Evolutionary conservation across 805 yeast species (phyloP).

Genomic region (Pichia nanzhaoensis): DNA sequence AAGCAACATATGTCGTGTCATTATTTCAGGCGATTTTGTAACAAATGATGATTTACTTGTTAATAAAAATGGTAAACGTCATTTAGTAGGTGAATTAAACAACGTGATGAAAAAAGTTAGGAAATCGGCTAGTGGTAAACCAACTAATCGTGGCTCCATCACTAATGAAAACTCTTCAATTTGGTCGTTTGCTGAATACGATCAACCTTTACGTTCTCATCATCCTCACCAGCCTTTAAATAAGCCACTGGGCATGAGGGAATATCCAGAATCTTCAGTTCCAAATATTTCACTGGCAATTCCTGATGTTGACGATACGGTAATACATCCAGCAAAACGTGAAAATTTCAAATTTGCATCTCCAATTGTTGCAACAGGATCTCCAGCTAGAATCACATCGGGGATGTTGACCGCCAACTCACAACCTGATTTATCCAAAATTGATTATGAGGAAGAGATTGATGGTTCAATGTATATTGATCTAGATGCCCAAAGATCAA

Average conservation of each 20-base stretch:
- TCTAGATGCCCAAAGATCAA: conserved; percentile 18
- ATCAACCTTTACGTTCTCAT: not conserved
- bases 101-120: conserved; percentile 28
- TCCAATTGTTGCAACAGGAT: conserved; percentile 29
- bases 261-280: not conserved
- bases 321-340: conserved; percentile 21
- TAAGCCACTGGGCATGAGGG: conserved; percentile 10
- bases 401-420: conserved; percentile 28
- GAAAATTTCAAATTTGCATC: conserved; percentile 23
- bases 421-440: conserved; percentile 32
- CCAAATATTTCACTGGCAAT: conserved; percentile 12
- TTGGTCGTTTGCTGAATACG: conserved; percentile 15
- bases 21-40: conserved; percentile 35
- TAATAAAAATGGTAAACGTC: conserved; percentile 19
- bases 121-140: conserved; percentile 19
- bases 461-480: conserved; percentile 13
- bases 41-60: conserved; percentile 1
- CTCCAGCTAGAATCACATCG: conserved; percentile 32
- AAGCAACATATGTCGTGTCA: conserved; percentile 40
- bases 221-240: conserved; percentile 1
- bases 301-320: conserved; percentile 14
- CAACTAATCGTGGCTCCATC: not conserved
- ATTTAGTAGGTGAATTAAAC: conserved; percentile 21
- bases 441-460: conserved; percentile 16
- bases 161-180: conserved; percentile 13